Base-by-base conservation (phyloP, 441 rosid species). In the Dalechampia spathulata region DNA sequence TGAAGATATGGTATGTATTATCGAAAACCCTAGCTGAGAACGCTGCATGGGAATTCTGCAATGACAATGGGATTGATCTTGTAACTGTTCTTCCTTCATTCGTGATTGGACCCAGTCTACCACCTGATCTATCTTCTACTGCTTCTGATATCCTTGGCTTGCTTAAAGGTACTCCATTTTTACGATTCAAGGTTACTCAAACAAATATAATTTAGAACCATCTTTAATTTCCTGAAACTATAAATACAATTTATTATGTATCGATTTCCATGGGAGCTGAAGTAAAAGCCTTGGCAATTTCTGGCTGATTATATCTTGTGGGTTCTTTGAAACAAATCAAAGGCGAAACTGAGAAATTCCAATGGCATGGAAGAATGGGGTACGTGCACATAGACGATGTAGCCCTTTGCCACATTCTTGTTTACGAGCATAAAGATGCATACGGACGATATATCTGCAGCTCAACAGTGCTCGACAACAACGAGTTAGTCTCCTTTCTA, bases 351-450 rank as follows among this genome's bases (percentile, higher is more conserved):
- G 83, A 78, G 52, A 78, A 70, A 58, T 85, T 83, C 46, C 72
- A 76, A 11, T 76, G 83, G 83, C 87, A 80, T 68, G 94, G 94
- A 66, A 79, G 91, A 71, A 78, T 90, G 94, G 96, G 94, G 5
- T 87, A 85, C 43, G 81, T 85, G 49, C 87, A 87, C 65, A 85
- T 87, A 23, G 94, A 90, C 51, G 94, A 85, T 17, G 87, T 78
- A 27, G 97, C 96, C 9, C 65, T 72, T 42, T 69, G 82, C 58
- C 96, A 85, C 70, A 82, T 87, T 57, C 80, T 85, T 12, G 80
- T 83, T 42, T 85, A 76, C 2, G 89, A 90, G 67, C 60, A 77
- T 2, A 44, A 69, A 69, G 63, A 17, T 50, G 83, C 87, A 7
- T 34, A 8, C 0, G 90, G 95, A 37, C 68, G 95, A 70, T 83